Evolutionary conservation across 2,329 filamentous ascomycete genomes (phyloP), one percentile per base, ranked within the genome.

Genomic region (Beauveria sp.): DNA sequence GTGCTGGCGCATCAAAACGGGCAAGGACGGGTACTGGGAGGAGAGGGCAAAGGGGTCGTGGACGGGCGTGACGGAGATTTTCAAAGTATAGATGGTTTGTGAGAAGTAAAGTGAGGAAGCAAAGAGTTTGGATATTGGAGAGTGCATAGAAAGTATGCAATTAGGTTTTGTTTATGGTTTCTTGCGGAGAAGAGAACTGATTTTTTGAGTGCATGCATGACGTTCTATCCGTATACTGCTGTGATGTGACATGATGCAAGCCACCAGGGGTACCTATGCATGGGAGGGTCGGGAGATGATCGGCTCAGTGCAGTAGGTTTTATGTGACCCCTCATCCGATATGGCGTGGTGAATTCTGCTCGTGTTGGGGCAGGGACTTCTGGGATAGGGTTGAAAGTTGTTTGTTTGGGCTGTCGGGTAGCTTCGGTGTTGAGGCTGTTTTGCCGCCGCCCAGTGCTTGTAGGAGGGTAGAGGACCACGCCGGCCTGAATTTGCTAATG

Each of bases 1-100:
- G 70, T 79, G 88, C 12, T 90, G 90, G 90, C 83, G 85, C 68
- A 73, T 96, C 64, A 94, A 87, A 77, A 79, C 79, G 3, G 91
- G 92, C 22, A 92, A 88, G 74, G 91, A 96, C 20, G 87, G 91
- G 9, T 99, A 99, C 75, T 99, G 94, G 94, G 92, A 96, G 70
- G 88, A 91, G 75, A 83, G 93, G 63, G 81, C 79, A 3, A 83
- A 77, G 65, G 87, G 87, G 1, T 78, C 78, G 61, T 96, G 90
- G 91, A 72, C 70, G 4, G 81, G 80, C 5, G 72, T 84, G 40
- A 75, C 79, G 64, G 74, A 82, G 52, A 76, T 86, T 57, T 86
- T 83, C 66, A 67, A 70, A 16, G 69, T 69, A 40, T 55, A 56
- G 14, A 50, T 50, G 8, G n/a, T 10, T 18, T 24, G 22, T 24